Conservation (phyloP, 768 basidiomycete genomes). For the Auriscalpium vulgare region DNA sequence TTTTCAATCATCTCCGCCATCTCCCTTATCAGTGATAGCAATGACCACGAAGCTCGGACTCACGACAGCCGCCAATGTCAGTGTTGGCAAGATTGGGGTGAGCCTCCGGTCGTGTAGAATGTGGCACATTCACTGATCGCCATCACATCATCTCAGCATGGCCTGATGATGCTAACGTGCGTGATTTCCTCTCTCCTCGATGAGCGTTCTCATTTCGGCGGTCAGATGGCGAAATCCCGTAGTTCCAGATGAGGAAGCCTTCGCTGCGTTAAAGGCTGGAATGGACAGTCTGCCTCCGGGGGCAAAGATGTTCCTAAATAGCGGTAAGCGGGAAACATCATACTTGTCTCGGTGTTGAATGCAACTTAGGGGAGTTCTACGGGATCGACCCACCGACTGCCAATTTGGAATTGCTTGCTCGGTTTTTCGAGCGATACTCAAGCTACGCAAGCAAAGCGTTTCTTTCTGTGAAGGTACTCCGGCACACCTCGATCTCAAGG, state of each 20-base stretch:
- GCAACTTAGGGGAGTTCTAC: conserved; percentile 44
- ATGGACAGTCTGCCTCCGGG: conserved; percentile 35
- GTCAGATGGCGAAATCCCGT: conserved; percentile 18
- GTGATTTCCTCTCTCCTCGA: conserved; percentile 4
- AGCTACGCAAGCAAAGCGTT: conserved; percentile 37
- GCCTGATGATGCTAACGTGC: conserved; percentile 54
- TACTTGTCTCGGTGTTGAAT: background rate
- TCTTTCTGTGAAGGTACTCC: conserved; percentile 39
- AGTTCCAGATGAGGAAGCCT: conserved; percentile 49
- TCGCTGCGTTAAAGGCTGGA: conserved; percentile 51
- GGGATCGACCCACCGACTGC: conserved; percentile 32
- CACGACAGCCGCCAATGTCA: conserved; percentile 26
- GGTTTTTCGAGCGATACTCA: conserved; percentile 42
- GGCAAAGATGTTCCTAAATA: conserved; percentile 45
- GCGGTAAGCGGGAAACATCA: conserved; percentile 27
- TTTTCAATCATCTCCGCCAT: no score
- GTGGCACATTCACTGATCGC: background rate
- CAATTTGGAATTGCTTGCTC: conserved; percentile 40
- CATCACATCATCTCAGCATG: conserved; percentile 20
- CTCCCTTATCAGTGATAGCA: conserved; percentile 2
- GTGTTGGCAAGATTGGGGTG: conserved; percentile 34
- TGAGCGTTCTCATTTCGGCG: background rate
- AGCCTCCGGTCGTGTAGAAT: conserved; percentile 9
- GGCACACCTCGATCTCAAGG: background rate
- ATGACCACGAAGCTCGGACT: conserved; percentile 29